Conservation (phyloP, 2,329 filamentous ascomycete species). For the Hymenoscyphus repandus region DNA sequence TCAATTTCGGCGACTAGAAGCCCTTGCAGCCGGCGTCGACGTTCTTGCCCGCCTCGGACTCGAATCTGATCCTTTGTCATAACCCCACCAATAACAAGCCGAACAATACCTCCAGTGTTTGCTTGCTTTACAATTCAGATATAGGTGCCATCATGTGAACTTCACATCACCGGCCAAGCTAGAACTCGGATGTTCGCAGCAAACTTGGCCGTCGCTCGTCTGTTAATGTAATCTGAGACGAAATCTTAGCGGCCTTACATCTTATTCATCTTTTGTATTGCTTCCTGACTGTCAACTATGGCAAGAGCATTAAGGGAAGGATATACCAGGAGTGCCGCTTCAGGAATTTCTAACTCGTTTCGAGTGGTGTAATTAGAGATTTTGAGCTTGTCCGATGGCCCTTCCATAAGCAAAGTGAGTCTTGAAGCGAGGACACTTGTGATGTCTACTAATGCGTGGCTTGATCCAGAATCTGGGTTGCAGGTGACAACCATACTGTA, state of each 20-base stretch:
- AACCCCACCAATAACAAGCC: slow-evolving; percentile 41
- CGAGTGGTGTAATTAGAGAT: slow-evolving; percentile 34
- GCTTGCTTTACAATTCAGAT: slow-evolving; percentile 48
- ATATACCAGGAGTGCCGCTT: slow-evolving; percentile 37
- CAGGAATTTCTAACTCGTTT: slow-evolving; percentile 34
- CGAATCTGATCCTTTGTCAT: slow-evolving; percentile 14
- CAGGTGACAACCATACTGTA: slow-evolving; percentile 51
- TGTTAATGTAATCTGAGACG: slow-evolving; percentile 23
- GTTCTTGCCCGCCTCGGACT: too few species aligned
- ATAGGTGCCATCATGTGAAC: slow-evolving; percentile 44
- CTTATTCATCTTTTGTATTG: slow-evolving; percentile 25
- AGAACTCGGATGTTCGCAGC: slow-evolving; percentile 37
- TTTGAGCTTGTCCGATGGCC: slow-evolving; percentile 21
- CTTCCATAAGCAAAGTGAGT: not conserved
- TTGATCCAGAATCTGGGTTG: slow-evolving; percentile 35
- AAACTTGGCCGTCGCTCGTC: slow-evolving; percentile 25
- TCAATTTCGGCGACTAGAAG: too few species aligned
- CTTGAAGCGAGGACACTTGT: slow-evolving; percentile 11
- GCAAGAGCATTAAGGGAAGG: slow-evolving; percentile 32
- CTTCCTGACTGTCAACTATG: slow-evolving; percentile 22
- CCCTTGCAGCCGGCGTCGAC: too few species aligned
- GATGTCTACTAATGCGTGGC: slow-evolving; percentile 29
- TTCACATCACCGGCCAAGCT: slow-evolving; percentile 30
- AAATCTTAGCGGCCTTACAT: slow-evolving; percentile 35
- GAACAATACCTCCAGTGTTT: slow-evolving; percentile 42